Conservation (phyloP, 352 stramenopile genomes). For the Phytophthora citricola region DNA sequence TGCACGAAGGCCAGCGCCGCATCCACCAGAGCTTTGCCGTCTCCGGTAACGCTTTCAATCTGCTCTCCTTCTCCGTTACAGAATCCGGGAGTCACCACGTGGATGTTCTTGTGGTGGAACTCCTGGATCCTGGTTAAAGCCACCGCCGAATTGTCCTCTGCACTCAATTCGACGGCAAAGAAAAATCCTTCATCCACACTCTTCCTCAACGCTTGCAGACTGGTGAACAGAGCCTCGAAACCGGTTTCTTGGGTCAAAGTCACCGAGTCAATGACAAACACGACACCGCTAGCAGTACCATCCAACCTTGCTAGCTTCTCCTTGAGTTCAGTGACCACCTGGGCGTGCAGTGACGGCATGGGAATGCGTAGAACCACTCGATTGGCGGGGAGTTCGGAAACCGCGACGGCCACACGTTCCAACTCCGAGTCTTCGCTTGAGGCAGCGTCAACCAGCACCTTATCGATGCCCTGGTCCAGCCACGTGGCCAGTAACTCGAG, state of each 20-base stretch:
- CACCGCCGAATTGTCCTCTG: slow-evolving; percentile 22
- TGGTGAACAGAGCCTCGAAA: slow-evolving; percentile 34
- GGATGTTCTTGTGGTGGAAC: slow-evolving; percentile 68
- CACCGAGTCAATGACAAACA: slow-evolving; percentile 45
- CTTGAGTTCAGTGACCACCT: slow-evolving; percentile 27
- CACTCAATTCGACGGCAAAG: slow-evolving; percentile 60
- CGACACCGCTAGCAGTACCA: slow-evolving; percentile 45
- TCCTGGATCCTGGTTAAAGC: slow-evolving; percentile 53
- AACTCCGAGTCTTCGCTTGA: slow-evolving; percentile 57
- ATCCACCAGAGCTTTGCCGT: slow-evolving; percentile 41
- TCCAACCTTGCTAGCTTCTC: slow-evolving; percentile 52
- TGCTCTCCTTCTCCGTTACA: slow-evolving; percentile 36
- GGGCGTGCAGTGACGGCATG: slow-evolving; percentile 37
- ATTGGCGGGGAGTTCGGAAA: slow-evolving; percentile 66
- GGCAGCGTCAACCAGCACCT: slow-evolving; percentile 60
- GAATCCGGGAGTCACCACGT: slow-evolving; percentile 53
- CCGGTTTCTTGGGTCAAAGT: slow-evolving; percentile 30
- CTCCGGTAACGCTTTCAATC: slow-evolving; percentile 9
- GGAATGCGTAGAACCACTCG: slow-evolving; percentile 71
- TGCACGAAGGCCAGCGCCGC: slow-evolving; percentile 64
- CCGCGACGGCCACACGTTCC: slow-evolving; percentile 56
- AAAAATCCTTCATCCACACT: slow-evolving; percentile 57
- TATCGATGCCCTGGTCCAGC: slow-evolving; percentile 69
- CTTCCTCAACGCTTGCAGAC: slow-evolving; percentile 46
- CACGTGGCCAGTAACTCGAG: slow-evolving; percentile 60